Evolutionary conservation across 106 monocot genomes (phyloP).

Genomic region (Xerophyta viscosa): DNA sequence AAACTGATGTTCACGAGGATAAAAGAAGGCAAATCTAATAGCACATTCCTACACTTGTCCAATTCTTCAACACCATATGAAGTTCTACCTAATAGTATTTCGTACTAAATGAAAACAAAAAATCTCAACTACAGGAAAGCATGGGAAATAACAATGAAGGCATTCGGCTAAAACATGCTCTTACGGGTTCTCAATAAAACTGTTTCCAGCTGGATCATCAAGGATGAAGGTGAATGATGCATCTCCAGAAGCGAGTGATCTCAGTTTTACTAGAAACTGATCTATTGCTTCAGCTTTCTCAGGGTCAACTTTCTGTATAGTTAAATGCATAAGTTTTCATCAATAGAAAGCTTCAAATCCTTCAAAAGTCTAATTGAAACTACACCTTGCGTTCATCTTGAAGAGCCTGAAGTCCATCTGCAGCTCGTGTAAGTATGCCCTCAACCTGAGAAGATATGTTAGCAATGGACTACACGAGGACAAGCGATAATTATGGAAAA

Average conservation of each 20-base stretch:
- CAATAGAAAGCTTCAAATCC: too few species aligned
- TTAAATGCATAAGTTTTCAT: too few species aligned
- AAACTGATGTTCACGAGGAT: too few species aligned
- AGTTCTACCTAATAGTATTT: too few species aligned
- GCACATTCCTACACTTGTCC: too few species aligned
- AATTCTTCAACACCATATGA: too few species aligned
- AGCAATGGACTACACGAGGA: too few species aligned
- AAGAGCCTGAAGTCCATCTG: conserved; percentile 65
- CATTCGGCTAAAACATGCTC: conserved; percentile 14
- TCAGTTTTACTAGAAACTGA: conserved; percentile 70
- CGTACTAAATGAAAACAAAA: too few species aligned
- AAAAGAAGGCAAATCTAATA: too few species aligned
- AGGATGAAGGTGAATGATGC: conserved; percentile 74
- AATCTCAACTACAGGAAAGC: too few species aligned
- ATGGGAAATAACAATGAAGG: too few species aligned
- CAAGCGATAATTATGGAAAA: too few species aligned
- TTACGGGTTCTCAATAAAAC: conserved; percentile 97
- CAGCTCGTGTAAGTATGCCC: conserved; percentile 77
- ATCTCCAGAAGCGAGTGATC: conserved; percentile 59
- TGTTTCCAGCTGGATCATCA: conserved; percentile 98
- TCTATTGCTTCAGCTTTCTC: conserved; percentile 86
- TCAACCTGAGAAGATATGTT: conserved; percentile 45
- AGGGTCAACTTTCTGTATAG: conserved; percentile 85
- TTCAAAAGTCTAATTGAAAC: conserved; percentile 1
- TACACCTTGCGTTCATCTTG: conserved; percentile 92